These are phyloP conservation scores for Phellopilus nigrolimitatus DNA, from an alignment of 1,284 basidiomycete species.

Conservation along the genomic window DNA sequence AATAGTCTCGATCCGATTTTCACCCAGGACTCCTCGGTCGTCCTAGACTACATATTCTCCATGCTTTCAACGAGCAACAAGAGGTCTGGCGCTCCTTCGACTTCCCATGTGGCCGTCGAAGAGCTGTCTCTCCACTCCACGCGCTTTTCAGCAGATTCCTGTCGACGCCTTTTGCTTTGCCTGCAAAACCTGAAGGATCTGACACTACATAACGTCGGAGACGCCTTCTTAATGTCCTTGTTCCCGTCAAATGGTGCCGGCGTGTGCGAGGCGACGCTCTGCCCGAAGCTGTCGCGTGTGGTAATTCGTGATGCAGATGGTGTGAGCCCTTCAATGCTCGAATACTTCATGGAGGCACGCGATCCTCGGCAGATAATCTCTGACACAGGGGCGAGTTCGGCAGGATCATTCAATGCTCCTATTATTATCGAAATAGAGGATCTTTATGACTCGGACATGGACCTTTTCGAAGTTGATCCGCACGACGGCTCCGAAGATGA, in stretches of 20 bases:
- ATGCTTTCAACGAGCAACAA: background rate
- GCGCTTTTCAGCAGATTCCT: background rate
- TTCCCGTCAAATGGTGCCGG: background rate
- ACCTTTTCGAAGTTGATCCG: background rate
- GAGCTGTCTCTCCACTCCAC: constrained; percentile 2
- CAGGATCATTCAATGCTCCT: background rate
- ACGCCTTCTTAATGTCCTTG: background rate
- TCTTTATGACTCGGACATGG: background rate
- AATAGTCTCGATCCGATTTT: constrained; percentile 30
- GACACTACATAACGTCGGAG: constrained; percentile 6
- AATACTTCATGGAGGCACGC: background rate
- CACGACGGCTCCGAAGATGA: background rate
- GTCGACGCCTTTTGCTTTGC: background rate
- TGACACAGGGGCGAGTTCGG: background rate
- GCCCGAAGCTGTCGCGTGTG: background rate
- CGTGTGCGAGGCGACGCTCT: background rate
- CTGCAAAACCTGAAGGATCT: background rate
- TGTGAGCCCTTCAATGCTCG: background rate
- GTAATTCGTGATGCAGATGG: background rate
- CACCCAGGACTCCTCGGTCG: constrained; percentile 29
- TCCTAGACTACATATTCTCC: constrained; percentile 29
- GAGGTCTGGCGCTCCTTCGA: background rate
- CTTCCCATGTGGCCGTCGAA: background rate
- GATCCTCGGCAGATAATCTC: background rate
- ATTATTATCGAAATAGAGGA: background rate